Conservation (phyloP, 2,329 filamentous ascomycete genomes). For the Penicillium nordicum region DNA sequence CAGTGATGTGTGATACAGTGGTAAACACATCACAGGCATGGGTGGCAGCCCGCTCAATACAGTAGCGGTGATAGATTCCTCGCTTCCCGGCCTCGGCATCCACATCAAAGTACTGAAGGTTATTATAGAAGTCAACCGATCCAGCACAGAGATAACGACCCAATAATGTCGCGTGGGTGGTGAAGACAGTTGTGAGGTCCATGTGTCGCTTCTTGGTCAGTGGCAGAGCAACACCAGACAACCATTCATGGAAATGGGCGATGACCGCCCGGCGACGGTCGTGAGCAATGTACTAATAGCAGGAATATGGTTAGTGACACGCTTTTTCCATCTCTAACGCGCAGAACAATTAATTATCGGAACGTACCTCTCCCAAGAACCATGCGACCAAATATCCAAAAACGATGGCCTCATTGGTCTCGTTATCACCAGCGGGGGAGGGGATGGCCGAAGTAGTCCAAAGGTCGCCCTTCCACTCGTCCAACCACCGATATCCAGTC, state of each 20-base stretch:
- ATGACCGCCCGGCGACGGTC: slow-evolving; percentile 90
- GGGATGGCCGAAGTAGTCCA: slow-evolving; percentile 93
- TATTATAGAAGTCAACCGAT: slow-evolving; percentile 99
- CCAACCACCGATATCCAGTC: slow-evolving; percentile 82
- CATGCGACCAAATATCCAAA: slow-evolving; percentile 97
- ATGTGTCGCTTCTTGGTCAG: slow-evolving; percentile 91
- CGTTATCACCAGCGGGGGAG: slow-evolving; percentile 83
- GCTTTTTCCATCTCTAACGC: not conserved
- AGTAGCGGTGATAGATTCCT: slow-evolving; percentile 97
- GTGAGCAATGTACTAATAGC: slow-evolving; percentile 77
- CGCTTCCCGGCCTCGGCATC: slow-evolving; percentile 96
- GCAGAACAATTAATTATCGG: not conserved
- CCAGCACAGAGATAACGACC: slow-evolving; percentile 95
- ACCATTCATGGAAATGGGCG: slow-evolving; percentile 98
- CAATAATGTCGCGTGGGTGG: slow-evolving; percentile 91
- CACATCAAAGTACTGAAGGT: slow-evolving; percentile 93
- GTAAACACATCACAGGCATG: slow-evolving; percentile 96
- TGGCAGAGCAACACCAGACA: slow-evolving; percentile 88
- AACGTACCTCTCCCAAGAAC: slow-evolving; percentile 89
- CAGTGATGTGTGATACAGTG: slow-evolving; percentile 96
- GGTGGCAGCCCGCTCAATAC: slow-evolving; percentile 89
- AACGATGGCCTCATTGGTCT: slow-evolving; percentile 96
- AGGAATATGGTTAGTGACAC: slow-evolving; percentile 5
- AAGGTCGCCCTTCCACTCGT: slow-evolving; percentile 96
- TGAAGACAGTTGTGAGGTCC: slow-evolving; percentile 97